Evolutionary conservation across 2,329 filamentous ascomycete species (phyloP), one percentile per base, ranked within the genome.

Genomic region (Thermoascus crustaceus): DNA sequence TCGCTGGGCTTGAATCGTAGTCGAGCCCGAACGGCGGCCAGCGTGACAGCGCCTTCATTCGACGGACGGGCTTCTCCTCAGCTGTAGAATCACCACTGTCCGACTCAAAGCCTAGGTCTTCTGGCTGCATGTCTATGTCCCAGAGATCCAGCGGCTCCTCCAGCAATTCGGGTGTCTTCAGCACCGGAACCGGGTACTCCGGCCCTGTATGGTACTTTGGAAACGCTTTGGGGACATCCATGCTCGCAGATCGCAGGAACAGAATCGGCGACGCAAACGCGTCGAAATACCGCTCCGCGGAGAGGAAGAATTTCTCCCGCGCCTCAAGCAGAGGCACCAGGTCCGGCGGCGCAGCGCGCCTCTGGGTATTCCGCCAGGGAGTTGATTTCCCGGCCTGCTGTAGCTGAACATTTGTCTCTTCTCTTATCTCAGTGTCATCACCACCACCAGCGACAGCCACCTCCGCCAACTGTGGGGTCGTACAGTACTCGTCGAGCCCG

Each of bases 231-330:
- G 60, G 64, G 4, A 58, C 58, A 27, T 64, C 59, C 33, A 57
- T 54, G 0, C 63, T 63, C 0, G 64, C 43, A 1, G 63, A 60
- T 14, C 64, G 58, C 6, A 68, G 53, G 32, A 67, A 64, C 5
- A 67, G 41, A 3, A 60, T 45, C 0, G 64, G 64, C 3, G 61
- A 65, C 0, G 64, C 63, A 37, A 67, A 68, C 0, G 61, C 43
- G 39, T 67, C 64, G 30, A 67, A 67, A 42, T 58, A 66, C 7
- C 52, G 52, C 18, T 59, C 55, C 13, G 63, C 58, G 0, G 47
- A 54, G 5, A 46, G 26, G 39, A 68, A 68, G 13, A 63, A 49
- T 5, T 30, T 33, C 18, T 54, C 51, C 3, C 64, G 54, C 0
- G 58, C 58, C 19, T 56, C 34, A 0, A 64, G 53, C 2, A 64